Evolutionary conservation across 495 filamentous ascomycete species (phyloP).

Genomic region (Endocarpon pusillum): DNA sequence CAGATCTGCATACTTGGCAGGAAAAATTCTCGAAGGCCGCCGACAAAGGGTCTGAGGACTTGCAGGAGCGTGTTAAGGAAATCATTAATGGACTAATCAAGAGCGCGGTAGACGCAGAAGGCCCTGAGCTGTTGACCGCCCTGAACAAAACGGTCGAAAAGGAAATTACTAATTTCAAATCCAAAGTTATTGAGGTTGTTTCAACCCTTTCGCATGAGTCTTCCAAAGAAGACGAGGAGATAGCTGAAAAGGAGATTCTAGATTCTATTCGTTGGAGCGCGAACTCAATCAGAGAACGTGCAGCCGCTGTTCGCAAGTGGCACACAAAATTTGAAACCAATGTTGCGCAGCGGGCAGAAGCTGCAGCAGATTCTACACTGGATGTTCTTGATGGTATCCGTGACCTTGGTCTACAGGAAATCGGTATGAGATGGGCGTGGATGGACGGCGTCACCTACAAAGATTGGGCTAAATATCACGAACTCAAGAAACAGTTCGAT

Average conservation of each 20-base stretch:
- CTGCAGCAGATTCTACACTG: constrained; percentile 66
- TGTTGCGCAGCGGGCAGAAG: constrained; percentile 46
- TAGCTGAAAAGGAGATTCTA: constrained; percentile 44
- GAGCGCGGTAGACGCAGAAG: constrained; percentile 45
- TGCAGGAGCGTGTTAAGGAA: constrained; percentile 51
- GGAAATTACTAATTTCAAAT: constrained; percentile 49
- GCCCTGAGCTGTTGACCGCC: constrained; percentile 46
- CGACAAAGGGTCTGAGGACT: constrained; percentile 59
- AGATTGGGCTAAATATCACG: constrained; percentile 85
- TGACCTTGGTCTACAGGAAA: constrained; percentile 80
- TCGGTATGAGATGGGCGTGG: constrained; percentile 96
- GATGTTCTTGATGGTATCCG: constrained; percentile 68
- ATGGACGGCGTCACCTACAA: constrained; percentile 91
- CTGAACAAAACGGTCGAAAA: constrained; percentile 46
- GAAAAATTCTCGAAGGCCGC: constrained; percentile 68
- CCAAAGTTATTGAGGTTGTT: constrained; percentile 45
- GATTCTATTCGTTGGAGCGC: constrained; percentile 55
- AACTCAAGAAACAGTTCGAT: constrained; percentile 64
- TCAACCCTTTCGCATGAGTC: constrained; percentile 34
- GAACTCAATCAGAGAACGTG: constrained; percentile 58
- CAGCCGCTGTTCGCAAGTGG: constrained; percentile 68
- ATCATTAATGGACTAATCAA: constrained; percentile 59
- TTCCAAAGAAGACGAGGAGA: constrained; percentile 32
- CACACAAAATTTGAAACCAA: constrained; percentile 55
- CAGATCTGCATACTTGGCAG: constrained; percentile 70